These are phyloP conservation scores for Saturnispora mendoncae DNA, from an alignment of 805 yeast genomes.

Conservation along the genomic window DNA sequence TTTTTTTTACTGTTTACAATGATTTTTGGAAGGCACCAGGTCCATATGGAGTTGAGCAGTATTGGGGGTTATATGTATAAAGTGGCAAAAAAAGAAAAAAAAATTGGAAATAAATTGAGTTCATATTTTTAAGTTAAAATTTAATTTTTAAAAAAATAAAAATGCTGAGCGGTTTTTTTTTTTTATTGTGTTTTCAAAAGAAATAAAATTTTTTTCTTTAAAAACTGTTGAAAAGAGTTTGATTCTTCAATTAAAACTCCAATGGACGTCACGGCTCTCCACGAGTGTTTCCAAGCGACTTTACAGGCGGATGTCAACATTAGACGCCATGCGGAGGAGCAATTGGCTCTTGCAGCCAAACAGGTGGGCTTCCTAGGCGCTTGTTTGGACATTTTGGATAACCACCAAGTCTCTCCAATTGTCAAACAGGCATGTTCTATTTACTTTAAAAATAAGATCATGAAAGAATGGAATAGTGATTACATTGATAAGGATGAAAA, in stretches of 20 bases:
- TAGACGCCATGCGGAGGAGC: conserved; percentile 62
- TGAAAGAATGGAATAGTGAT: conserved; percentile 49
- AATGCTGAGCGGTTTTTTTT: not conserved
- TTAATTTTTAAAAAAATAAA: too few species aligned
- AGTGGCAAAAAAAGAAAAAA: too few species aligned
- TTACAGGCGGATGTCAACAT: conserved; percentile 53
- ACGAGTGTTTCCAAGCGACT: conserved; percentile 73
- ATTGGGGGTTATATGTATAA: conserved; percentile 42
- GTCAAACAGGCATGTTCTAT: conserved; percentile 77
- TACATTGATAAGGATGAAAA: conserved; percentile 62
- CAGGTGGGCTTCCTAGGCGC: conserved; percentile 73
- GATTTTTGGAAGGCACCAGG: conserved; percentile 59
- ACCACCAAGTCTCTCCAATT: conserved; percentile 41
- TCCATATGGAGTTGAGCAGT: conserved; percentile 48
- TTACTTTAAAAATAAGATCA: conserved; percentile 71
- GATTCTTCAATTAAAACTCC: not conserved
- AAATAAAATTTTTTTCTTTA: not conserved
- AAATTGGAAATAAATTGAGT: too few species aligned
- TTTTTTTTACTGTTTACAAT: conserved; percentile 53
- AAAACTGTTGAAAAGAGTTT: conserved; percentile 4
- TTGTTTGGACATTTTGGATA: conserved; percentile 64
- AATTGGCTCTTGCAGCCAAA: conserved; percentile 47
- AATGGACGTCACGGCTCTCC: conserved; percentile 67
- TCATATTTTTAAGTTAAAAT: too few species aligned
- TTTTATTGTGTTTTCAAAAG: not conserved